These are phyloP conservation scores for Metschnikowia anglica DNA, from an alignment of 805 yeast species.

Conservation along the genomic window DNA sequence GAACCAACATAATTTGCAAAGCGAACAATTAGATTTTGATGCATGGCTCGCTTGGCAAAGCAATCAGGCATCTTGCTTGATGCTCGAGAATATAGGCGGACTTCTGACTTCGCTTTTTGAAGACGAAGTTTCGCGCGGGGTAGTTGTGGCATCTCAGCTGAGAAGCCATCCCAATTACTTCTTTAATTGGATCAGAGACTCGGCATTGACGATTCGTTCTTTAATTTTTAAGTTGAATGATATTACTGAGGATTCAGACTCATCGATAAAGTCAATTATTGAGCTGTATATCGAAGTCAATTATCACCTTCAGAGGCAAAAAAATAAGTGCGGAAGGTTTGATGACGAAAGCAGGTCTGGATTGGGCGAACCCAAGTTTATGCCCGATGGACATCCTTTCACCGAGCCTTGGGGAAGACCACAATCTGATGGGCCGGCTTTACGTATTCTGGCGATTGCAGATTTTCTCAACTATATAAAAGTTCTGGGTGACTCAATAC, in stretches of 20 bases:
- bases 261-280: constrained; percentile 27
- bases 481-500: constrained; percentile 22
- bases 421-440: constrained; percentile 92
- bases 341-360: constrained; percentile 45
- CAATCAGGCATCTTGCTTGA: constrained; percentile 42
- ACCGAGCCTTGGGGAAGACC: constrained; percentile 86
- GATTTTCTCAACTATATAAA: constrained; percentile 50
- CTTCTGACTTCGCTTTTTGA: constrained; percentile 29
- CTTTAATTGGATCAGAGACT: constrained; percentile 89
- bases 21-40: constrained; percentile 8
- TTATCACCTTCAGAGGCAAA: constrained; percentile 57
- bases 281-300: constrained; percentile 65
- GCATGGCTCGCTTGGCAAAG: constrained; percentile 50
- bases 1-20: neutral
- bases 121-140: constrained; percentile 55
- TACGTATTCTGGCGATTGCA: constrained; percentile 65
- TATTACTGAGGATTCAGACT: constrained; percentile 14
- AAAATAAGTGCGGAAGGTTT: constrained; percentile 68
- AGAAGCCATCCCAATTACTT: constrained; percentile 69
- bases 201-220: constrained; percentile 74
- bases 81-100: constrained; percentile 59
- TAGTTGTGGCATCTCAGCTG: constrained; percentile 85
- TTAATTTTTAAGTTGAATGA: constrained; percentile 58
- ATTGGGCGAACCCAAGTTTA: constrained; percentile 89
- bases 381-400: constrained; percentile 64